These are phyloP conservation scores for Ottelia alismoides DNA, from an alignment of 106 monocot genomes.

Conservation along the genomic window DNA sequence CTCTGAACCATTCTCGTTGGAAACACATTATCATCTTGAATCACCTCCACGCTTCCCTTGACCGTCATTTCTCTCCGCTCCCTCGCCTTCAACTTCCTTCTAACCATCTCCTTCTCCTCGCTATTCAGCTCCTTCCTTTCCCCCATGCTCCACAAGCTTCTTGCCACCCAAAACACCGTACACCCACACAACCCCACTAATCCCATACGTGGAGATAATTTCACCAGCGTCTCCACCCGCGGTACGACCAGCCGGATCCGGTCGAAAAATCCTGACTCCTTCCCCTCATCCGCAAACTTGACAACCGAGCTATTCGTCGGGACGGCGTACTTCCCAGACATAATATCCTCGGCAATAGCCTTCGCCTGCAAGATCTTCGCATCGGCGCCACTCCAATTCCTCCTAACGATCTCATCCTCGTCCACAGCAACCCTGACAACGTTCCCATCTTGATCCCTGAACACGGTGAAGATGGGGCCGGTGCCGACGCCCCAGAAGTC, in stretches of 20 bases:
- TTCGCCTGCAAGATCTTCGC: conserved; percentile 33
- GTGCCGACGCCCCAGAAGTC: conserved; percentile 53
- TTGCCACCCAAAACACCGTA: conserved; percentile 19
- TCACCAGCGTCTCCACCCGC: conserved; percentile 4
- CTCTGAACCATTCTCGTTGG: conserved; percentile 8
- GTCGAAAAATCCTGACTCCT: conserved; percentile 14
- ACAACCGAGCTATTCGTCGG: conserved; percentile 33
- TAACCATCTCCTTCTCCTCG: conserved; percentile 67
- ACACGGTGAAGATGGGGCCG: conserved; percentile 44
- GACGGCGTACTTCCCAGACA: conserved; percentile 19
- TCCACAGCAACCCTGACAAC: conserved; percentile 26
- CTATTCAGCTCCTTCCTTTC: conserved; percentile 21
- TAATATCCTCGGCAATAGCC: conserved; percentile 35
- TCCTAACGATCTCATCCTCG: conserved; percentile 39
- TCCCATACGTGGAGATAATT: conserved; percentile 19
- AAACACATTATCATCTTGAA: conserved; percentile 19
- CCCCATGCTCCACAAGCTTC: conserved; percentile 18
- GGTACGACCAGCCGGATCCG: conserved; percentile 4
- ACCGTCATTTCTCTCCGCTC: conserved; percentile 28
- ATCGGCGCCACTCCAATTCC: conserved; percentile 14
- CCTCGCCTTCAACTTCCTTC: conserved; percentile 58
- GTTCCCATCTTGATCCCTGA: conserved; percentile 31
- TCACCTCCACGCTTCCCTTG: conserved; percentile 36
- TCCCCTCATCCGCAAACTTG: conserved; percentile 30
- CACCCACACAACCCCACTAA: conserved; percentile 24